Evolutionary conservation across 108 stramenopile genomes (phyloP).

Genomic region (Fistulifera solaris): DNA sequence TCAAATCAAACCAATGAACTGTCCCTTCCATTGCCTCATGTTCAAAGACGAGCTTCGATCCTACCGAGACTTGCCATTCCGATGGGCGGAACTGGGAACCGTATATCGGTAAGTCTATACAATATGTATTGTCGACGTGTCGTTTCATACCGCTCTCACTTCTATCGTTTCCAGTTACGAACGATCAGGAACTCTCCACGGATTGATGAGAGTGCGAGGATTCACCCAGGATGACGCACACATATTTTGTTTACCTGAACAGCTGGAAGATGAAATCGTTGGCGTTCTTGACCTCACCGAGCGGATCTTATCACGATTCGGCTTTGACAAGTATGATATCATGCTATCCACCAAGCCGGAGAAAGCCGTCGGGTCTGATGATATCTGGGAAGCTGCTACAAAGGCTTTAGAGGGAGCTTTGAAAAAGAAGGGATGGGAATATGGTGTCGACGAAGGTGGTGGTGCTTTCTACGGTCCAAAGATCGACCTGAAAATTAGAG

Average conservation of each 20-base stretch:
- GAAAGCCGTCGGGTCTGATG: constrained; percentile 90
- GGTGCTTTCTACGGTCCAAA: constrained; percentile 99
- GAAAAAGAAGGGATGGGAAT: constrained; percentile 87
- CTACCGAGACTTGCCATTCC: constrained; percentile 91
- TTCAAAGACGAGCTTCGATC: constrained; percentile 89
- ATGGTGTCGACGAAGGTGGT: constrained; percentile 91
- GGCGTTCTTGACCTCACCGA: constrained; percentile 83
- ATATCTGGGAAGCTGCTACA: constrained; percentile 92
- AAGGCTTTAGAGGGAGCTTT: constrained; percentile 77
- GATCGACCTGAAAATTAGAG: constrained; percentile 96
- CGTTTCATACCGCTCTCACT: neutral
- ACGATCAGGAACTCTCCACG: constrained; percentile 92
- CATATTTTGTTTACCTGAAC: constrained; percentile 95
- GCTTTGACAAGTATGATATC: constrained; percentile 91
- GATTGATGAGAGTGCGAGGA: constrained; percentile 93
- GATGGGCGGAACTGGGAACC: constrained; percentile 97
- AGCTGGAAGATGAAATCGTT: constrained; percentile 93
- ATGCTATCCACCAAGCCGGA: constrained; percentile 94
- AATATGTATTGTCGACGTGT: neutral
- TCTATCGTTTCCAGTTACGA: constrained; percentile 58
- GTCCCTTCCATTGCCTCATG: constrained; percentile 99
- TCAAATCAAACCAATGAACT: constrained; percentile 99
- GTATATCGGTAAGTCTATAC: constrained; percentile 66
- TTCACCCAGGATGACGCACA: constrained; percentile 99
- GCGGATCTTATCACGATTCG: constrained; percentile 84